Evolutionary conservation across 768 basidiomycete genomes (phyloP), one percentile per base, ranked within the genome.

Genomic region (Leccinum boreale): DNA sequence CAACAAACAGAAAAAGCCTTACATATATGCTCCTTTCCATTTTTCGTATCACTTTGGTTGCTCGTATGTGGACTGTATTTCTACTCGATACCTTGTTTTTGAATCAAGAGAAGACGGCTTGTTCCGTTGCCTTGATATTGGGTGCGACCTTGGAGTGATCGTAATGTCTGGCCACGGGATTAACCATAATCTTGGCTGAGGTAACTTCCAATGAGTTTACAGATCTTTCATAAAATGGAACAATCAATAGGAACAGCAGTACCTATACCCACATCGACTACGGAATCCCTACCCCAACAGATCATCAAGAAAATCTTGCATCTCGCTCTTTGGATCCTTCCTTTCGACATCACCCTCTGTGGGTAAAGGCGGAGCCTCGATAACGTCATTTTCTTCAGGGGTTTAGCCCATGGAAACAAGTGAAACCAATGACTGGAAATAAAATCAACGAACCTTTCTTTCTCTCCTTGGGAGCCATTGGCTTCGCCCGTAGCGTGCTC

Each of bases 301-400:
- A 36, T 88, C 86, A 58, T 90, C 88, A 28, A 90, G 71, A 64
- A 87, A 90, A 45, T 84, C 85, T 69, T 90, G 81, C 85, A 90
- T 84, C 53, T 84, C 78, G 36, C 72, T 74, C 62, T 81, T 83
- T n/a, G 79, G 74, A 49, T 69, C 50, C 68, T 78, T 74, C 68
- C 74, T 74, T 55, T 66, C 45, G 5, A 53, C 14, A 21, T 29
- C 17, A 19, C 35, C 42, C 23, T 76, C 76, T 0, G 71, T 70
- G 0, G 83, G 84, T 10, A 87, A 73, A 4, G 81, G 82, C 1
- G 85, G 85, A 0, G 85, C 83, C 53, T 82, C 81, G 15, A 76
- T 56, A 31, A 69, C 53, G 3, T 63, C 62, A 62, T 66, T 71
- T 67, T 67, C 78, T 76, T 62, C 56, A 53, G 5, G 55, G 17